These are phyloP conservation scores for Juncus inflexus DNA, from an alignment of 176 grass and related monocot genomes.

Conservation along the genomic window DNA sequence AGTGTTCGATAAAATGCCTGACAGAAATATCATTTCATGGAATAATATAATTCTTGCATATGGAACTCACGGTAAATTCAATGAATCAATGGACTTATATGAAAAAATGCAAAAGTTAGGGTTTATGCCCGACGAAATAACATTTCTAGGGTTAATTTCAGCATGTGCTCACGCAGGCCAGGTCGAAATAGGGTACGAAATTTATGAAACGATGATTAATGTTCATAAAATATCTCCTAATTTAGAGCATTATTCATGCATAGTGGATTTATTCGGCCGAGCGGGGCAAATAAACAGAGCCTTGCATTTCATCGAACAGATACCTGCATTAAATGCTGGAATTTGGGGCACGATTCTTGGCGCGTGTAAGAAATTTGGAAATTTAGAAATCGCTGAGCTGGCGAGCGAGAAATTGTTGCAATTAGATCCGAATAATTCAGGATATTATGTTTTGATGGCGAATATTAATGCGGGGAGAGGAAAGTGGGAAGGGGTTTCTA, in stretches of 20 bases:
- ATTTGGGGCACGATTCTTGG: conserved; percentile 85
- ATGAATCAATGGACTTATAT: conserved; percentile 54
- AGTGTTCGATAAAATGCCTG: conserved; percentile 67
- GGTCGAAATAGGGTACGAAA: conserved; percentile 56
- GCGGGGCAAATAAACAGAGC: conserved; percentile 64
- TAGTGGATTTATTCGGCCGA: conserved; percentile 75
- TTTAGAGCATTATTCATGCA: conserved; percentile 80
- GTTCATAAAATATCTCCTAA: conserved; percentile 44
- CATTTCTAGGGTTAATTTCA: conserved; percentile 79
- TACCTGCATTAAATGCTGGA: conserved; percentile 72
- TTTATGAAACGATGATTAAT: conserved; percentile 58
- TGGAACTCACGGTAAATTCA: conserved; percentile 68
- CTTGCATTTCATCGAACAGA: conserved; percentile 47
- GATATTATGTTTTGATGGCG: conserved; percentile 90
- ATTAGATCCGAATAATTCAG: conserved; percentile 74
- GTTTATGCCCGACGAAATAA: conserved; percentile 65
- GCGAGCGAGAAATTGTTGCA: conserved; percentile 57
- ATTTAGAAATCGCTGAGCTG: conserved; percentile 62
- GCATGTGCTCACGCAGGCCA: conserved; percentile 71
- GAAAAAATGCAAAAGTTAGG: conserved; percentile 57
- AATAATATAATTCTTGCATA: conserved; percentile 88
- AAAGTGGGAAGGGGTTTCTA: conserved; percentile 67
- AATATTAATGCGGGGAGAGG: conserved; percentile 84
- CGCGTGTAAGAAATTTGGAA: conserved; percentile 59
- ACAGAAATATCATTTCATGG: conserved; percentile 80